These are phyloP conservation scores for Moelleriella libera DNA, from an alignment of 2,329 filamentous ascomycete species.

Conservation along the genomic window DNA sequence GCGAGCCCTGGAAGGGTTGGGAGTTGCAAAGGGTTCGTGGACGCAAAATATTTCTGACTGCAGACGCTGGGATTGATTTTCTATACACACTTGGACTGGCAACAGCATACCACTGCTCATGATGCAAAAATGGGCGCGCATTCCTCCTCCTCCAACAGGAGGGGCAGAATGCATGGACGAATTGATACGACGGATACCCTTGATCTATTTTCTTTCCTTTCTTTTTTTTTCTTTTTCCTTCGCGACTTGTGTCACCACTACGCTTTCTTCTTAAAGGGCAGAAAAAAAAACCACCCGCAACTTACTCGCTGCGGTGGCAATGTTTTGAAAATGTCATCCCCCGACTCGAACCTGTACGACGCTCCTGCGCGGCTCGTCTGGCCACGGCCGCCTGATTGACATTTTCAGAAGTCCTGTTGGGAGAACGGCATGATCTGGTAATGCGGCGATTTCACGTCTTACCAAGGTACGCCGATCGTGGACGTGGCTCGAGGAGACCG, in stretches of 20 bases:
- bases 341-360: no score
- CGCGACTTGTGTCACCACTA: conserved; percentile 2
- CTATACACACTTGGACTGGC: conserved; percentile 23
- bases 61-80: neutral
- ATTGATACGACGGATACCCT: conserved; percentile 30
- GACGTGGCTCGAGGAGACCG: no score
- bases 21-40: neutral
- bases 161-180: conserved; percentile 28
- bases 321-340: no score
- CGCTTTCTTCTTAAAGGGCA: conserved; percentile 4
- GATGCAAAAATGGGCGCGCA: conserved; percentile 9
- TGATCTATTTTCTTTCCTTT: conserved; percentile 14
- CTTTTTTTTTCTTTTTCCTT: conserved; percentile 3
- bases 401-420: no score
- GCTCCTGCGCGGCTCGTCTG: no score
- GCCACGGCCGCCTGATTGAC: no score
- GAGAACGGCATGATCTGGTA: no score
- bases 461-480: no score
- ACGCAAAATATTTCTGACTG: conserved; percentile 1
- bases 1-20: neutral
- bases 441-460: no score
- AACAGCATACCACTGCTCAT: conserved; percentile 16
- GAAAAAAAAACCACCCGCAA: no score
- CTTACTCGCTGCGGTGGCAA: no score
- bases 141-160: neutral